Evolutionary conservation across 257 asterid species (phyloP).

Genomic region (Mentha longifolia): DNA sequence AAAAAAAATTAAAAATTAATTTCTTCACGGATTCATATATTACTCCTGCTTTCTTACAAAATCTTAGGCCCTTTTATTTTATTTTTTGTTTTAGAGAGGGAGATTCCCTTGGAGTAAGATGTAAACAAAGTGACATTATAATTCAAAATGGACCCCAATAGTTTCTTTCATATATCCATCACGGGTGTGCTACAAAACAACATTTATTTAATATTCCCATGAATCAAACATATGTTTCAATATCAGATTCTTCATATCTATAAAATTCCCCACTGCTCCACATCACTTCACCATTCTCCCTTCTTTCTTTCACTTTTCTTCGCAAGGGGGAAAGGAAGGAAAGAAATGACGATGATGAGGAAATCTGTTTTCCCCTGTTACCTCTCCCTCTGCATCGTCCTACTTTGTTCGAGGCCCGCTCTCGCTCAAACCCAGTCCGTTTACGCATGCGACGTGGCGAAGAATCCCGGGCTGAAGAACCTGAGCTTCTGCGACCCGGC

Average conservation of each 20-base stretch:
- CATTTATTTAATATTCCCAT: conserved; percentile 18
- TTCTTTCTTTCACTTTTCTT: neutral
- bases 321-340: conserved; percentile 27
- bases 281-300: conserved; percentile 3
- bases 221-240: neutral
- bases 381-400: conserved; percentile 3
- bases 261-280: conserved; percentile 39
- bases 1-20: conserved; percentile 1
- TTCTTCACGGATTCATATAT: conserved; percentile 46
- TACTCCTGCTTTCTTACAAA: no score
- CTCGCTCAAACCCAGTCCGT: conserved; percentile 46
- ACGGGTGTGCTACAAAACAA: conserved; percentile 72
- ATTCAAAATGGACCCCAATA: conserved; percentile 35
- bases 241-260: conserved; percentile 24
- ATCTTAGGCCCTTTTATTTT: no score
- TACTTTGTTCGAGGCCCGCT: conserved; percentile 21
- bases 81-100: neutral
- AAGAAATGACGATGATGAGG: no score
- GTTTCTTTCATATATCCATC: conserved; percentile 48
- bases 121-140: conserved; percentile 31
- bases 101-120: conserved; percentile 40
- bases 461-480: conserved; percentile 53
- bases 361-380: conserved; percentile 47
- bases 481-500: conserved; percentile 64
- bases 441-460: conserved; percentile 64